phyloP scores from a whole-genome alignment of 2,329 filamentous ascomycete genomes.

The Penicillium sp. region DNA sequence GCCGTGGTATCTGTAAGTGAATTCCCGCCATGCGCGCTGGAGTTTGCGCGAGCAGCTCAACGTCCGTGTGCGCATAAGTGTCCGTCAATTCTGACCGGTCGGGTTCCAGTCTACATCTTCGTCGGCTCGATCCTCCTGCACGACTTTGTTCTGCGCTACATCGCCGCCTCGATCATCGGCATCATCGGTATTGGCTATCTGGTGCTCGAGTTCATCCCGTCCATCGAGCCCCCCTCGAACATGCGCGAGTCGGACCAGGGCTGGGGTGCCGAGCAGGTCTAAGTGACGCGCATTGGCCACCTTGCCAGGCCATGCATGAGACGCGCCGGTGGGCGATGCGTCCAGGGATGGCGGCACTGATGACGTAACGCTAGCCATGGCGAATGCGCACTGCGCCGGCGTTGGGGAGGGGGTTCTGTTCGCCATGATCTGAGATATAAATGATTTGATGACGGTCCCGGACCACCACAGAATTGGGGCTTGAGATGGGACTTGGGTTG shows the following conservation, averaged over 20 bases:
- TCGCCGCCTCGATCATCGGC: constrained; percentile 75
- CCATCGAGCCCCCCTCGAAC: constrained; percentile 75
- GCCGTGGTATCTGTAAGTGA: constrained; percentile 87
- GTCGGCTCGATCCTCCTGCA: constrained; percentile 81
- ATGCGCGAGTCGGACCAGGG: constrained; percentile 75
- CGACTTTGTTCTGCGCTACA: constrained; percentile 62
- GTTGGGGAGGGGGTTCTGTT: too few relatives aligned
- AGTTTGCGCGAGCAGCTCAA: too few relatives aligned
- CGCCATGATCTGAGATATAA: too few relatives aligned
- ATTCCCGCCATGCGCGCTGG: too few relatives aligned
- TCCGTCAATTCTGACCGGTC: constrained; percentile 4
- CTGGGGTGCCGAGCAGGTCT: constrained; percentile 76
- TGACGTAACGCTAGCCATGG: not conserved
- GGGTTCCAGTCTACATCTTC: constrained; percentile 82
- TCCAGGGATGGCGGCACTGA: not conserved
- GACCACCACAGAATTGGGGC: too few relatives aligned
- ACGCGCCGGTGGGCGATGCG: not conserved
- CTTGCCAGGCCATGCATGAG: not conserved
- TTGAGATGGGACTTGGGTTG: too few relatives aligned
- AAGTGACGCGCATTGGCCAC: too few relatives aligned
- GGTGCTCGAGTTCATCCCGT: constrained; percentile 71
- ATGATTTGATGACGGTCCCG: too few relatives aligned
- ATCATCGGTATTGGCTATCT: constrained; percentile 75
- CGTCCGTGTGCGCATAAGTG: too few relatives aligned
- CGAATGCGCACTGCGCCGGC: too few relatives aligned